phyloP scores from a whole-genome alignment of 2,329 filamentous ascomycete genomes.

The Rutstroemia sp. region DNA sequence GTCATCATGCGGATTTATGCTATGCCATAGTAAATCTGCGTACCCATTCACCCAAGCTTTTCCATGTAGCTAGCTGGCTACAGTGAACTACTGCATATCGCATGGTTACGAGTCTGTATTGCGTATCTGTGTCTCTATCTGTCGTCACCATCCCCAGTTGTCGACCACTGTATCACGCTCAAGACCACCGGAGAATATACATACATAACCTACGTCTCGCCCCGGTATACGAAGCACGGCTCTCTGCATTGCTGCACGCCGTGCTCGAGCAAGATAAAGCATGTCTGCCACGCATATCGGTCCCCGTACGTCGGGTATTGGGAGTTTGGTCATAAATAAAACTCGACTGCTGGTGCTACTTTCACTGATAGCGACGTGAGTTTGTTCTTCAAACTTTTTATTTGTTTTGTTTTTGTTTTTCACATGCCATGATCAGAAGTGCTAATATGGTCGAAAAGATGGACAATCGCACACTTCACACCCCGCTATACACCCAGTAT shows the following conservation, averaged over 20 bases:
- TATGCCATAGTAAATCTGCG: background rate
- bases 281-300: background rate
- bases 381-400: background rate
- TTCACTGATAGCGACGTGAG: slow-evolving; percentile 25
- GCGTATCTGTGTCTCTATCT: background rate
- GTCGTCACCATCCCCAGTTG: background rate
- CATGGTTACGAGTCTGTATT: no score
- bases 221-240: background rate
- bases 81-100: no score
- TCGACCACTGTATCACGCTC: no score
- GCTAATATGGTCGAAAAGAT: slow-evolving; percentile 30
- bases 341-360: slow-evolving; percentile 18
- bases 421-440: background rate
- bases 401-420: background rate
- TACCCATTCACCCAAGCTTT: background rate
- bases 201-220: background rate
- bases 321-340: slow-evolving; percentile 22
- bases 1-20: background rate
- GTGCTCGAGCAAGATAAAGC: no score
- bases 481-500: slow-evolving; percentile 39
- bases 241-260: background rate
- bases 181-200: no score
- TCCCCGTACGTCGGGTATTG: slow-evolving; percentile 14
- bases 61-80: background rate
- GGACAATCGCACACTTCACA: slow-evolving; percentile 39